These are phyloP conservation scores for Haematococcus lacustris DNA, from an alignment of 139 green algal genomes.

Conservation along the genomic window DNA sequence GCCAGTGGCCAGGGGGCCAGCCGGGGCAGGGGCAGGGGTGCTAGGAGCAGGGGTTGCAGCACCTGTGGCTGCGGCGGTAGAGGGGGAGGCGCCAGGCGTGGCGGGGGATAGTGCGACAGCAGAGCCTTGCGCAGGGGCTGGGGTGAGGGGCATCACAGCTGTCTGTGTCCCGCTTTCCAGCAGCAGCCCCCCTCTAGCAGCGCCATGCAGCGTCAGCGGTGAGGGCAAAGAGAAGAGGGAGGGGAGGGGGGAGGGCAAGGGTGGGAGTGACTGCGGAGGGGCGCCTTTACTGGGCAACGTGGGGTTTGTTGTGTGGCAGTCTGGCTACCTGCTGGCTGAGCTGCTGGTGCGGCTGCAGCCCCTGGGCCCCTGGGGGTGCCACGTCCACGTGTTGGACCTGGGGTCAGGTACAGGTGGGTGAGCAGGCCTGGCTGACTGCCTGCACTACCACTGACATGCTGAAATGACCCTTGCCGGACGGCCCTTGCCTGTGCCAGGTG, in stretches of 20 bases:
- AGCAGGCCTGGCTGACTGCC: not conserved
- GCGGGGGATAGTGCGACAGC: no score
- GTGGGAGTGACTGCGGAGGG: not conserved
- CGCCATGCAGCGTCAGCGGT: not conserved
- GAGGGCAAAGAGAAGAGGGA: not conserved
- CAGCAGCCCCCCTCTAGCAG: no score
- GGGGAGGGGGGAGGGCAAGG: not conserved
- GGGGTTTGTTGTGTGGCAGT: constrained; percentile 60
- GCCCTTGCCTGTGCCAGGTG: no score
- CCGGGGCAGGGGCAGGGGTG: no score
- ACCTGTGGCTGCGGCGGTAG: no score
- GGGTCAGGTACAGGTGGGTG: constrained; percentile 20
- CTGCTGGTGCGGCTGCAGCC: constrained; percentile 39
- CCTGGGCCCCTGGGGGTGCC: constrained; percentile 32
- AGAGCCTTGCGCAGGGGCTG: no score
- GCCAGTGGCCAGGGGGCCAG: no score
- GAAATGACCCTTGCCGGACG: no score
- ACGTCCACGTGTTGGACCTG: constrained; percentile 42
- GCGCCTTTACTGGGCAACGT: constrained; percentile 21
- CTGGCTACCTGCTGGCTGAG: constrained; percentile 53
- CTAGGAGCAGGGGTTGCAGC: no score
- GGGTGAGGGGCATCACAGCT: no score
- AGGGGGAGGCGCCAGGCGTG: no score
- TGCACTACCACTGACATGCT: not conserved
- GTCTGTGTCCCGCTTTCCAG: no score